A percentile compares a stretch with the other conserved stretches of the same genome.
phyloP scores from a whole-genome alignment of 2,329 filamentous ascomycete genomes.

The Penicillium hesseltinei region DNA sequence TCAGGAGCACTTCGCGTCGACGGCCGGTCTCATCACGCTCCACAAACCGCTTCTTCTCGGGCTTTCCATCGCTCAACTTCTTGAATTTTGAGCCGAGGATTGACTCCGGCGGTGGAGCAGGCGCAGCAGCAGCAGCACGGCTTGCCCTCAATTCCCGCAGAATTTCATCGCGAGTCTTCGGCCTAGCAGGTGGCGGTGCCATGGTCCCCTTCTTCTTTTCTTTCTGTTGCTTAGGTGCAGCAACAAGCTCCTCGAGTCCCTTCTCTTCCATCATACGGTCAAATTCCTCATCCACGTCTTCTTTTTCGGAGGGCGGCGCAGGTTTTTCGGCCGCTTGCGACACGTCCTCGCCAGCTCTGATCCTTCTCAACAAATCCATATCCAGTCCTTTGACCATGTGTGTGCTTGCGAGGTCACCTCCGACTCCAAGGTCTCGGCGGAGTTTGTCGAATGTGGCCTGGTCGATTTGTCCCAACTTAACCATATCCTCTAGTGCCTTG shows the following conservation, averaged over 20 bases:
- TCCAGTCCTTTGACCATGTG: constrained; percentile 92
- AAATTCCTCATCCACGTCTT: constrained; percentile 64
- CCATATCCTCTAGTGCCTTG: constrained; percentile 73
- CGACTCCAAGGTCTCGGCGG: constrained; percentile 69
- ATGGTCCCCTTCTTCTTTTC: constrained; percentile 52
- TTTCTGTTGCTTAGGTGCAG: constrained; percentile 37
- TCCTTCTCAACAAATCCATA: constrained; percentile 62
- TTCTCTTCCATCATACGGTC: constrained; percentile 44
- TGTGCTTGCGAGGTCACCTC: constrained; percentile 75
- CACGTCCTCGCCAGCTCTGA: constrained; percentile 56
- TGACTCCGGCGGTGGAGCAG: constrained; percentile 48
- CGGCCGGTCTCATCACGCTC: constrained; percentile 55
- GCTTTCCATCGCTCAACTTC: constrained; percentile 49
- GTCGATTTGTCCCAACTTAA: constrained; percentile 83
- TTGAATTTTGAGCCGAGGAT: constrained; percentile 56
- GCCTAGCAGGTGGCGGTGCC: constrained; percentile 46
- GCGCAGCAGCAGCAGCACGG: constrained; percentile 40
- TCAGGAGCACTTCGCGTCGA: constrained; percentile 57
- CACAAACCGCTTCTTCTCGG: constrained; percentile 52
- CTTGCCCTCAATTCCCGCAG: constrained; percentile 59
- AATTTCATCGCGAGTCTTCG: constrained; percentile 59
- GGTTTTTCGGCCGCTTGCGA: constrained; percentile 25
- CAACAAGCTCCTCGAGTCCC: constrained; percentile 31
- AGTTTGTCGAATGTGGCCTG: constrained; percentile 73
- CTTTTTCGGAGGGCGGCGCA: constrained; percentile 29